Percentiles rank a stretch among this genome's conserved stretches.
Evolutionary conservation across 2,329 filamentous ascomycete species (phyloP).

Genomic region (Alternaria sp.): DNA sequence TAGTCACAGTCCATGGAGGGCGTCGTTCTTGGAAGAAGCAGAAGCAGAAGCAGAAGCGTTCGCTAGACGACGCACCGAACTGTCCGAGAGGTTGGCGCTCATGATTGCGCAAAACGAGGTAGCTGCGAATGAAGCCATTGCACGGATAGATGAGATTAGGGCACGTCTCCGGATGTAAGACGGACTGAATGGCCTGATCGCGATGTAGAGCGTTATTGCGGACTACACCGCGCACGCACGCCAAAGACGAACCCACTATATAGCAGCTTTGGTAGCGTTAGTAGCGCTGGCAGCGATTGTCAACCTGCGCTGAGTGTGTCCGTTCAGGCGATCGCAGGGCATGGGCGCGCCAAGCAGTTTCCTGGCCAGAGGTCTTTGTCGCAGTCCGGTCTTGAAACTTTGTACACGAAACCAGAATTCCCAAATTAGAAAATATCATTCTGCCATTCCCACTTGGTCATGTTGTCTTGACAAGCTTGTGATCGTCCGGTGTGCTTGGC

Average conservation of each 20-base stretch:
- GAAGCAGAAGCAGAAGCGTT: no score
- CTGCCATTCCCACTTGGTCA: background rate
- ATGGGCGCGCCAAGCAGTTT: background rate
- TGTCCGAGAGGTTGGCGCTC: no score
- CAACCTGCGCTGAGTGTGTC: background rate
- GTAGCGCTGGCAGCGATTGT: background rate
- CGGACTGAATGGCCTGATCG: background rate
- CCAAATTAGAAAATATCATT: no score
- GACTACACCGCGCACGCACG: background rate
- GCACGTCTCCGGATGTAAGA: no score
- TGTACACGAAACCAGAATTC: no score
- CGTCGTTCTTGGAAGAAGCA: background rate
- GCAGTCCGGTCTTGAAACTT: no score
- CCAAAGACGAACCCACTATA: no score
- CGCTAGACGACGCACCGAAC: no score
- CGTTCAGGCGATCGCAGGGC: background rate
- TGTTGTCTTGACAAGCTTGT: background rate
- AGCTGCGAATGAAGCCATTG: no score
- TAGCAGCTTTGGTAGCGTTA: no score
- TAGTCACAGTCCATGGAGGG: background rate
- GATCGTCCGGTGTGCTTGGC: background rate
- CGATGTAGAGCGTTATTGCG: background rate
- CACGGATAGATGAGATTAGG: no score
- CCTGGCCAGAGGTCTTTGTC: background rate
- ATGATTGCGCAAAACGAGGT: no score